Evolutionary conservation across 306 rosid species (phyloP), one percentile per base, ranked within the genome.

Genomic region (Trifolium fragiferum): DNA sequence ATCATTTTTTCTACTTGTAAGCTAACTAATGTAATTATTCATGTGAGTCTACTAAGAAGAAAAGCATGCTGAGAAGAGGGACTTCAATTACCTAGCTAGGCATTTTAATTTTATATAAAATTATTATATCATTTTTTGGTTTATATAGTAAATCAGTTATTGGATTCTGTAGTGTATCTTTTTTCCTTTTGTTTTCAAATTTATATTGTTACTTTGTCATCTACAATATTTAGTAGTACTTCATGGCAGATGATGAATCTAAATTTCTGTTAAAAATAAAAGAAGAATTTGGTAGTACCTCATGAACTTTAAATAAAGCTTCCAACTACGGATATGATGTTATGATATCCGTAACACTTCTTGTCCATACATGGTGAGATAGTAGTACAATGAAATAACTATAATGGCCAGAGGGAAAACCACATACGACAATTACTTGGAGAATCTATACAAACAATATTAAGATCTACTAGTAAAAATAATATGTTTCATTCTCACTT

Each of bases 371-470:
- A 25, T 23, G 70, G 8, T 65, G 12, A 65, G 64, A 50, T 47
- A 21, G 30, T 10, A 74, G 55, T 30, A 33, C 64, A 65, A 37
- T 47, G 47, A 38, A 50, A 21, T 37, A 37, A 35, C 40, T 74
- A 9, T 51, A 51, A 21, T 61, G 63, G 51, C 63, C 54, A 66
- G 73, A 73, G 75, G 25, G 57, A 53, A 20, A 43, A 37, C 63
- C 37, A 11, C 64, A 79, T 35, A 53, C 46, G 8, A 41, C 40
- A 58, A 11, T 46, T 30, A 73, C 57, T 58, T 33, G 41, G 50
- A 74, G 58, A 80, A 62, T 69, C 5, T 15, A 66, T 21, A 5
- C 32, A 13, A 46, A 15, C 15, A 19, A 70, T 41, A 51, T 7
- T 10, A 9, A 32, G 18, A 25, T 50, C 38, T 15, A 16, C 38